Evolutionary conservation across 257 asterid genomes (phyloP).

Genomic region (Cruciata laevipes): DNA sequence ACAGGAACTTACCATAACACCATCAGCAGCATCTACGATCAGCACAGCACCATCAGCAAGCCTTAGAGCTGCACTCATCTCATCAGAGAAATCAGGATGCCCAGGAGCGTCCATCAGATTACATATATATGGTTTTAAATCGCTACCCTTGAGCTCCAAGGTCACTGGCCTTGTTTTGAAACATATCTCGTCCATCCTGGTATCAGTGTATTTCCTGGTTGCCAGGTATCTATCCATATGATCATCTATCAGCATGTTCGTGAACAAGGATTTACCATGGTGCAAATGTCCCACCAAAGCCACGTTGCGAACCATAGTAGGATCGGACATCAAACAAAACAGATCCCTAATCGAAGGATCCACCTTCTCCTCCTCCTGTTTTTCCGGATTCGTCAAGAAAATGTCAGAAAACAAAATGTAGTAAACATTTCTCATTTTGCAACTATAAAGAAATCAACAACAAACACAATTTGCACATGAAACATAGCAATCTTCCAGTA

Average conservation of each 20-base stretch:
- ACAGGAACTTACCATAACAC: conserved; percentile 65
- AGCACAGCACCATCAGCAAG: conserved; percentile 99
- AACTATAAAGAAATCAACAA: not conserved
- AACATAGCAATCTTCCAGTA: not conserved
- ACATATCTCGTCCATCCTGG: no score
- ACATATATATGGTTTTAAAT: conserved; percentile 80
- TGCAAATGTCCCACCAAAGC: conserved; percentile 86
- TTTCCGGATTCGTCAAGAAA: no score
- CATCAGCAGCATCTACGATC: conserved; percentile 94
- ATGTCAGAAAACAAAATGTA: not conserved
- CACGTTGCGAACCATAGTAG: conserved; percentile 70
- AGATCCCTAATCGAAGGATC: conserved; percentile 79
- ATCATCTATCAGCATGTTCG: conserved; percentile 93
- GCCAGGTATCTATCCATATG: conserved; percentile 84
- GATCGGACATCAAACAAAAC: conserved; percentile 89
- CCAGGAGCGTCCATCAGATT: conserved; percentile 96
- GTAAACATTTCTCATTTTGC: not conserved
- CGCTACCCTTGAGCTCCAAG: conserved; percentile 83
- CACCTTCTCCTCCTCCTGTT: no score
- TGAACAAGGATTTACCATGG: conserved; percentile 79
- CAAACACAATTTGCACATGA: not conserved
- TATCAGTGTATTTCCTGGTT: conserved; percentile 98
- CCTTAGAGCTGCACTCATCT: conserved; percentile 93
- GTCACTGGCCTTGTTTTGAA: conserved; percentile 87
- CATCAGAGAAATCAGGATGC: conserved; percentile 92